Percentiles rank a stretch among this genome's conserved stretches.
These are phyloP conservation scores for Kluyveromyces aestuarii DNA, from an alignment of 805 yeast genomes.

Conservation along the genomic window DNA sequence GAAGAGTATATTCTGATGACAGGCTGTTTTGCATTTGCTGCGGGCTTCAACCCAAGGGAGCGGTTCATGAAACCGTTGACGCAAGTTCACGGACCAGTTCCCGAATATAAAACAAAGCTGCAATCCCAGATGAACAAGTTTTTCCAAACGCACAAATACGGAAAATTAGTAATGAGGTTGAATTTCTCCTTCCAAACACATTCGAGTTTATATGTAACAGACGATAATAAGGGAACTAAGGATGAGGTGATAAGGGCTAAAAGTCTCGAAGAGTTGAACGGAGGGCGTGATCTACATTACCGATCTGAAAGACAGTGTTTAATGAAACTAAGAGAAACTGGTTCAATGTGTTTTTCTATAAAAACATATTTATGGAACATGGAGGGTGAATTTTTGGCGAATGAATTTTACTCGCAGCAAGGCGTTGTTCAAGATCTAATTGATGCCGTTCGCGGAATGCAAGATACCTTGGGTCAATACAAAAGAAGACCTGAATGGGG, in stretches of 20 bases:
- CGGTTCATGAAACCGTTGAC: slow-evolving; percentile 48
- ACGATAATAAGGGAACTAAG: slow-evolving; percentile 33
- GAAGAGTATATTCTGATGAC: slow-evolving; percentile 54
- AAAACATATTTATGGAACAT: slow-evolving; percentile 39
- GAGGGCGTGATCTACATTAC: slow-evolving; percentile 39
- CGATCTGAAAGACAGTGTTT: slow-evolving; percentile 51
- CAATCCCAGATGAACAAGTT: slow-evolving; percentile 58
- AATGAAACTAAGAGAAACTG: slow-evolving; percentile 39
- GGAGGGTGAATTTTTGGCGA: slow-evolving; percentile 22
- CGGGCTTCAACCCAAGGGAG: slow-evolving; percentile 59
- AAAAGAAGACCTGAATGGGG: slow-evolving; percentile 65
- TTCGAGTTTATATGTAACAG: slow-evolving; percentile 37
- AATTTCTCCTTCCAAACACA: slow-evolving; percentile 70
- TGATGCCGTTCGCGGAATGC: slow-evolving; percentile 58
- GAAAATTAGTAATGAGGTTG: slow-evolving; percentile 49
- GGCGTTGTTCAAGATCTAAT: slow-evolving; percentile 43
- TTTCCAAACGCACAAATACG: slow-evolving; percentile 45
- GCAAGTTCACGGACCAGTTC: slow-evolving; percentile 62
- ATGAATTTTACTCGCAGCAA: slow-evolving; percentile 40
- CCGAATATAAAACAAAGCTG: slow-evolving; percentile 49
- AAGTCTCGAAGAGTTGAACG: slow-evolving; percentile 28
- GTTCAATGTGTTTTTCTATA: slow-evolving; percentile 34
- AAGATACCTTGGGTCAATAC: slow-evolving; percentile 48
- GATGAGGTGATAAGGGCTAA: slow-evolving; percentile 23
- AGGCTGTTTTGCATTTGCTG: slow-evolving; percentile 54